Conservation (phyloP, 2,329 filamentous ascomycete genomes). For the Zymoseptoria crescenta region DNA sequence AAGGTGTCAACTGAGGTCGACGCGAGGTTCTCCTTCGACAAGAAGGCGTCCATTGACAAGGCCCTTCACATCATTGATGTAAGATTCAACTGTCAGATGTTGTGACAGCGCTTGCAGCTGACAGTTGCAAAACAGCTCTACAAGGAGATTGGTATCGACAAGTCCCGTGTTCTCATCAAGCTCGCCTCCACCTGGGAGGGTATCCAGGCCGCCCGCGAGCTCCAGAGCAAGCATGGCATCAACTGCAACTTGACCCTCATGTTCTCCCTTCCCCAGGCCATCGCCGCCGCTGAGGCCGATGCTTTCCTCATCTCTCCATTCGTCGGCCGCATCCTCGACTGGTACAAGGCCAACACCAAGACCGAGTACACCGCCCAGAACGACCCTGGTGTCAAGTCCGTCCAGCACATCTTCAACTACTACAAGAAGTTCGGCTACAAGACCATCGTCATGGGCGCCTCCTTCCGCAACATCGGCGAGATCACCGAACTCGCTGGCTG, state of each 20-base stretch:
- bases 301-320: slow-evolving; percentile 99
- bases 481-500: slow-evolving; percentile 97
- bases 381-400: slow-evolving; percentile 92
- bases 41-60: slow-evolving; percentile 85
- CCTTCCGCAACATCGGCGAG: slow-evolving; percentile 92
- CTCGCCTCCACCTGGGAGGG: slow-evolving; percentile 98
- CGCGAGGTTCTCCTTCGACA: slow-evolving; percentile 91
- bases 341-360: slow-evolving; percentile 95
- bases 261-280: slow-evolving; percentile 93
- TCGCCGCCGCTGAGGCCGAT: slow-evolving; percentile 87
- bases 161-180: slow-evolving; percentile 97
- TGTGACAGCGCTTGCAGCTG: neutral
- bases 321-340: slow-evolving; percentile 97
- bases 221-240: slow-evolving; percentile 90
- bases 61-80: slow-evolving; percentile 95
- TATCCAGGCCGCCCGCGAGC: slow-evolving; percentile 95
- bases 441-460: slow-evolving; percentile 99
- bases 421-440: slow-evolving; percentile 99
- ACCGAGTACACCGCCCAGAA: slow-evolving; percentile 84
- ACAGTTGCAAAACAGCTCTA: slow-evolving; percentile 62
- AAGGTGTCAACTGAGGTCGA: slow-evolving; percentile 99
- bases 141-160: slow-evolving; percentile 81
- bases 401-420: slow-evolving; percentile 97
- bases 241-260: slow-evolving; percentile 99
- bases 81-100: slow-evolving; percentile 32